Evolutionary conservation across 768 basidiomycete genomes (phyloP).

Genomic region (Pulveroboletus sp.): DNA sequence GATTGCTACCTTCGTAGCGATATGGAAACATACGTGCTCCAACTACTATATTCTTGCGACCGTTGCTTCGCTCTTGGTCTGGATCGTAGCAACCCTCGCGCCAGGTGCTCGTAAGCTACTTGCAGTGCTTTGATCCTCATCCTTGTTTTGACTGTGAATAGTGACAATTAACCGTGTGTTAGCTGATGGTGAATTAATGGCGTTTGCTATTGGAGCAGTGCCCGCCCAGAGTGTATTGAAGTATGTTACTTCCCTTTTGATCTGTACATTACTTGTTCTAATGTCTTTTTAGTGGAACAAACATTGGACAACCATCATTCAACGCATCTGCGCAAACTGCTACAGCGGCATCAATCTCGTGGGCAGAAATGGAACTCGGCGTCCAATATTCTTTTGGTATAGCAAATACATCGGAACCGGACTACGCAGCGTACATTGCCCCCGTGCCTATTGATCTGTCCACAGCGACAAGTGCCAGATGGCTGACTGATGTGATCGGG

Average conservation of each 20-base stretch:
- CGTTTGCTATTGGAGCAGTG: conserved; percentile 22
- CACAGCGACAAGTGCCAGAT: conserved; percentile 19
- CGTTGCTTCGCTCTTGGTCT: conserved; percentile 16
- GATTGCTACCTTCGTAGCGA: conserved; percentile 8
- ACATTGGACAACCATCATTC: not conserved
- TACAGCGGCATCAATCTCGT: conserved; percentile 18
- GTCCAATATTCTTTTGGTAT: conserved; percentile 23
- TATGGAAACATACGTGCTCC: conserved; percentile 18
- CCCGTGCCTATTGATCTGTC: conserved; percentile 19
- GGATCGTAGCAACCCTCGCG: conserved; percentile 19
- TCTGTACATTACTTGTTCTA: not conserved
- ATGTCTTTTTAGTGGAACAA: conserved; percentile 6
- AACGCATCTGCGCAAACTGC: conserved; percentile 8
- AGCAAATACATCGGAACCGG: conserved; percentile 10
- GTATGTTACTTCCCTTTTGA: not conserved
- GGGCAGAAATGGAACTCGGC: conserved; percentile 24
- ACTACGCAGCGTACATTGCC: conserved; percentile 15
- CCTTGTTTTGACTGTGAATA: not conserved
- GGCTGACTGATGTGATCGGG: conserved; percentile 26
- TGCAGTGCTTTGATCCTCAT: not conserved
- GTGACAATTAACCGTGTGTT: conserved; percentile 22
- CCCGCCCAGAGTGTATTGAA: conserved; percentile 22
- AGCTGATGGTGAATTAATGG: conserved; percentile 19
- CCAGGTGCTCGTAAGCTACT: conserved; percentile 22
- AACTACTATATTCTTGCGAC: conserved; percentile 19